A percentile compares a stretch with the other conserved stretches of the same genome.
Conservation (phyloP, 257 asterid genomes). For the Eucommia ulmoides region DNA sequence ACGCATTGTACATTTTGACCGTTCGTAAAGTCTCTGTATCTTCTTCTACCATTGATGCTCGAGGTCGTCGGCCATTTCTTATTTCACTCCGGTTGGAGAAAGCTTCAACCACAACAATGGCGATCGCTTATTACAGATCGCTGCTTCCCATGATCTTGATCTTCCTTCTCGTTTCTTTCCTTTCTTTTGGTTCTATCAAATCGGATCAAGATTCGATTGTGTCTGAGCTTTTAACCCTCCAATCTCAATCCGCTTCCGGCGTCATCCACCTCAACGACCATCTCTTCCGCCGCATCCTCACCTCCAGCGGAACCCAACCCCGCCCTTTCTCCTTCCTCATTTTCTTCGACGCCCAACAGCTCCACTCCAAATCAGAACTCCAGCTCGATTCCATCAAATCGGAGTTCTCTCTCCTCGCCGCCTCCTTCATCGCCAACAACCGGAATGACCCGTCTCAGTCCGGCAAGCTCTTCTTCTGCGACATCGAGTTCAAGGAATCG, state of each 20-base stretch:
- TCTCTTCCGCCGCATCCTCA: background rate
- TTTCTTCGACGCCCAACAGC: background rate
- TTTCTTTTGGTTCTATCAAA: background rate
- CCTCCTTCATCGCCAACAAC: background rate
- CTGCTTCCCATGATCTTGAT: background rate
- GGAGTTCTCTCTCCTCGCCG: background rate
- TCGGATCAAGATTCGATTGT: background rate
- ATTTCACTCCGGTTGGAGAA: background rate
- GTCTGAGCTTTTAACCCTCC: background rate
- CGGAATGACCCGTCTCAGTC: background rate
- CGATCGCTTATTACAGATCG: background rate
- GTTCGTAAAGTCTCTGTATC: background rate
- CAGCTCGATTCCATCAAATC: background rate
- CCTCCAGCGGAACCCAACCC: background rate
- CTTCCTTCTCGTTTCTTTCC: background rate
- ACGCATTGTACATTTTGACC: background rate
- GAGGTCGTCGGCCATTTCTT: background rate
- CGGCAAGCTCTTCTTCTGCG: background rate
- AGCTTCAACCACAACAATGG: background rate
- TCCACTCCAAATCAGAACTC: background rate
- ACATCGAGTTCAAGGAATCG: background rate
- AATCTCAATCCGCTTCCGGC: background rate
- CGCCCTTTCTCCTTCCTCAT: background rate
- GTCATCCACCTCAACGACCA: background rate
- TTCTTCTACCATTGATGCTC: background rate